phyloP scores from a whole-genome alignment of 345 rosid genomes.

The Clausena lansium region DNA sequence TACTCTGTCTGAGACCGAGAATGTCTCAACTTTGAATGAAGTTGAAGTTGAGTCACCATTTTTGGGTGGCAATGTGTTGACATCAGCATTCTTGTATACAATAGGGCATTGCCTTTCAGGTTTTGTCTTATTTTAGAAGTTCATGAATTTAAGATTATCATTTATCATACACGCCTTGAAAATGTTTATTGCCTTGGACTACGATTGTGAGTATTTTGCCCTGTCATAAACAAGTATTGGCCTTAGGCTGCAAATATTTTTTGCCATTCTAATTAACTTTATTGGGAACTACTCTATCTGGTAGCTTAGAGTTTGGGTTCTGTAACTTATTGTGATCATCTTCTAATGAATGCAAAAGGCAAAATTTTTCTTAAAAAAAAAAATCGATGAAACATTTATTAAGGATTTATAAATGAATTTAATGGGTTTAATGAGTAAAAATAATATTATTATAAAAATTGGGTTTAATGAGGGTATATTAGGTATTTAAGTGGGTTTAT shows the following conservation, averaged over 20 bases:
- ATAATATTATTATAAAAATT: no score
- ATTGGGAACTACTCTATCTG: neutral
- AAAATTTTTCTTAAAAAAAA: no score
- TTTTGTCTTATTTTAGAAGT: slow-evolving; percentile 15
- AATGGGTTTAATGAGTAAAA: no score
- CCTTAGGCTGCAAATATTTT: neutral
- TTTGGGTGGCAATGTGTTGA: slow-evolving; percentile 22
- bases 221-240: neutral
- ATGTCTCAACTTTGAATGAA: slow-evolving; percentile 41
- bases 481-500: no score
- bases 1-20: slow-evolving; percentile 44
- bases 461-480: no score
- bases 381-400: no score
- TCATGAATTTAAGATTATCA: neutral
- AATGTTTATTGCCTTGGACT: neutral
- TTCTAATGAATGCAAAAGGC: no score
- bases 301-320: neutral
- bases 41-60: slow-evolving; percentile 67
- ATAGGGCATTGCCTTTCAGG: slow-evolving; percentile 42
- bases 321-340: no score
- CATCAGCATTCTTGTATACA: slow-evolving; percentile 21
- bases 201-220: neutral
- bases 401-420: no score
- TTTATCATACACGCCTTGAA: neutral
- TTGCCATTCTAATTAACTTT: neutral